Evolutionary conservation across 1,139 yeast genomes (phyloP), one percentile per base, ranked within the genome.

Genomic region (Nakaseomyces glabratus): DNA sequence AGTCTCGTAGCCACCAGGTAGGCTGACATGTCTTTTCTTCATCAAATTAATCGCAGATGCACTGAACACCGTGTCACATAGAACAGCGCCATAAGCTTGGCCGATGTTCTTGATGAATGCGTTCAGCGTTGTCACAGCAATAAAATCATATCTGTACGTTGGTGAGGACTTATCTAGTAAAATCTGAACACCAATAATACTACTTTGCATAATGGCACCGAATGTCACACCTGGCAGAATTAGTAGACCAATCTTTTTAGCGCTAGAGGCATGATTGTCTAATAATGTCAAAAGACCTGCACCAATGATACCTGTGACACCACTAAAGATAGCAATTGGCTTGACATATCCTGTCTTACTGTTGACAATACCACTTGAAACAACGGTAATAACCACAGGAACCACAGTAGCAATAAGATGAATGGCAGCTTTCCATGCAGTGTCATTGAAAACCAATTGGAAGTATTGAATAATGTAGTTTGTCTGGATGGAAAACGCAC

Each of bases 351-450:
- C 64, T 2, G 74, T 62, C 41, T 55, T 61, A 31, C 68, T 59
- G 42, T 75, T 63, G 30, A 66, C 43, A 1, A 68, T 43, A 19
- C 82, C 82, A 24, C 65, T 62, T 10, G 53, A 26, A 1, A 70
- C 55, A 1, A 78, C 66, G 1, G 71, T 43, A 4, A 75, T 26
- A 4, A 77, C 66, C 4, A 74, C 68, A 1, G 77, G 57, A 20
- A 78, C 52, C 29, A 76, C 65, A 44, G 67, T 45, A 1, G 84
- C 79, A 20, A 78, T 54, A 43, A 75, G 52, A 43, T 70, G 70
- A 26, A 76, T 58, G 23, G 85, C 82, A 1, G 84, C 71, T 39
- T 65, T 62, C 61, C 72, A 67, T 1, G 84, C 71, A 14, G 44
- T 26, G 18, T 43, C 35, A 20, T 43, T 35, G 29, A 35, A 39